Percentiles rank a stretch among this genome's conserved stretches.
Conservation (phyloP, 345 rosid genomes). For the Psidium friedrichsthalianum region DNA sequence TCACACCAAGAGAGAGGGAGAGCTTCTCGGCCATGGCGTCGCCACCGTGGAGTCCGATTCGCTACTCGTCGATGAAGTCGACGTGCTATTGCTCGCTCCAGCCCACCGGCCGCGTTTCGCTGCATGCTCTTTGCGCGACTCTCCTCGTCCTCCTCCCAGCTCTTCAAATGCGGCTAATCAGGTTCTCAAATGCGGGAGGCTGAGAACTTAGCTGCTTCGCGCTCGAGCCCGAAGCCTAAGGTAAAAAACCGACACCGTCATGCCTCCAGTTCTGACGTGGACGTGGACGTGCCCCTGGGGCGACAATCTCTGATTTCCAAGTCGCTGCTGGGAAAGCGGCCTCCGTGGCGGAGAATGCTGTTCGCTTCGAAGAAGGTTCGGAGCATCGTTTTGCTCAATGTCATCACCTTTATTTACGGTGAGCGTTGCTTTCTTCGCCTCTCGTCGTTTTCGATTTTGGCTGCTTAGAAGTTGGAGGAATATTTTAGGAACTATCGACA, state of each 20-base stretch:
- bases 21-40: constrained; percentile 3
- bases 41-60: background rate
- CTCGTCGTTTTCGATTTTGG: background rate
- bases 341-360: constrained; percentile 22
- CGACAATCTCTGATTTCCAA: constrained; percentile 2
- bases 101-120: background rate
- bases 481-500: background rate
- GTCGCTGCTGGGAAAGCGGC: constrained; percentile 23
- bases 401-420: constrained; percentile 41
- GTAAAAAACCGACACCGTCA: background rate
- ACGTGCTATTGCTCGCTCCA: background rate
- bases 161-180: background rate
- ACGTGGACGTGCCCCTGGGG: background rate
- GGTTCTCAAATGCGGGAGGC: background rate
- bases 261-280: background rate
- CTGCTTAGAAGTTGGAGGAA: background rate
- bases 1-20: background rate
- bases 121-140: background rate
- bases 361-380: constrained; percentile 31
- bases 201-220: background rate
- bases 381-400: constrained; percentile 46
- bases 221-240: background rate
- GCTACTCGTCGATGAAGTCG: background rate
- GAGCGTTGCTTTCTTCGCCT: background rate
- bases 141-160: background rate